These are phyloP conservation scores for Solanum gracilifrons DNA, from an alignment of 257 asterid genomes.

Conservation along the genomic window DNA sequence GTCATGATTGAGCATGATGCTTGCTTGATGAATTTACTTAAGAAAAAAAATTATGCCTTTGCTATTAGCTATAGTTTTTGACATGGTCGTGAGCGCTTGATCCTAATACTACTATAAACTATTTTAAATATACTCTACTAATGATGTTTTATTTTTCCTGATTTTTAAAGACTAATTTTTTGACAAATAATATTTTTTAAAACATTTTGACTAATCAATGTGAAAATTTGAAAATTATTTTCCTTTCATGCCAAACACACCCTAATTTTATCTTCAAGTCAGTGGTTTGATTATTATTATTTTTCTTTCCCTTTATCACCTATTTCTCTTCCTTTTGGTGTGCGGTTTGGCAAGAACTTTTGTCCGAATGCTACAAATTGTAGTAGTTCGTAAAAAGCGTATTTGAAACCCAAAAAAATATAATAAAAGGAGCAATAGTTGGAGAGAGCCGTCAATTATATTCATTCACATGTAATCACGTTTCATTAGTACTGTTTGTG, in stretches of 20 bases:
- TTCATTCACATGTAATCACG: background rate
- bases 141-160: background rate
- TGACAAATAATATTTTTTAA: background rate
- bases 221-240: background rate
- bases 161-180: background rate
- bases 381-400: background rate
- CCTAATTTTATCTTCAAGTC: background rate
- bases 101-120: too few relatives aligned
- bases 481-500: background rate
- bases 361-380: background rate
- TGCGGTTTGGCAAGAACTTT: background rate
- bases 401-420: background rate
- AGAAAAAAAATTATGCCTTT: too few relatives aligned
- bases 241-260: background rate
- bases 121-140: background rate
- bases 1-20: too few relatives aligned
- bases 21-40: background rate
- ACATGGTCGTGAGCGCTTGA: too few relatives aligned
- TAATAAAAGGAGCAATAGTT: background rate
- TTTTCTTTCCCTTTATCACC: background rate
- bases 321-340: background rate
- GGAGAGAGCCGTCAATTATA: background rate
- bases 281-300: background rate
- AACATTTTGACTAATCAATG: background rate
- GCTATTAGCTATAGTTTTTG: fast-evolving